Percentiles rank a stretch among this genome's conserved stretches.
These are phyloP conservation scores for Rhododendron vialii DNA, from an alignment of 148 eudicot genomes.

Conservation along the genomic window DNA sequence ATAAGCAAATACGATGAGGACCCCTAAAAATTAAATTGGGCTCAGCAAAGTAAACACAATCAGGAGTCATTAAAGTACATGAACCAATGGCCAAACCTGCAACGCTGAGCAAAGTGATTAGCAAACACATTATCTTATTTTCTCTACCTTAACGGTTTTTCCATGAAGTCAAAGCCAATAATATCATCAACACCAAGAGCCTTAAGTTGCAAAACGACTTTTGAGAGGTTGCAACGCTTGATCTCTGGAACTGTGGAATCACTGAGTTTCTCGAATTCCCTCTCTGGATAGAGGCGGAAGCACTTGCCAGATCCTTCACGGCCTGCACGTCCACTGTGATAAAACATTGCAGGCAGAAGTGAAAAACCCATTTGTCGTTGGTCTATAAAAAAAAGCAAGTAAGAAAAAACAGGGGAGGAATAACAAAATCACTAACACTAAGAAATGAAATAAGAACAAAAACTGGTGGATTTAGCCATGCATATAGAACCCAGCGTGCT, in stretches of 20 bases:
- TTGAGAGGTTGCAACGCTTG: constrained; percentile 71
- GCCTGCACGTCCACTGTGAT: constrained; percentile 93
- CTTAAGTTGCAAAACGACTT: constrained; percentile 87
- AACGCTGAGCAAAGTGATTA: background rate
- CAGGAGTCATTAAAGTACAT: background rate
- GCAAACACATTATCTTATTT: background rate
- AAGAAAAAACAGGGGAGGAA: background rate
- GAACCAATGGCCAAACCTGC: background rate
- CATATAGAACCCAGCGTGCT: constrained; percentile 1
- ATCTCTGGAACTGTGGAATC: constrained; percentile 94
- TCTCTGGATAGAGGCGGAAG: constrained; percentile 88
- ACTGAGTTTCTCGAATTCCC: constrained; percentile 62
- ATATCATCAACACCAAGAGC: constrained; percentile 92
- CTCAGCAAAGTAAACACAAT: background rate
- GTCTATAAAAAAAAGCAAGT: background rate
- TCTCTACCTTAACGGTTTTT: constrained; percentile 71
- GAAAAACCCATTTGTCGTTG: background rate
- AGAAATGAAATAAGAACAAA: background rate
- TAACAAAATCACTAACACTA: background rate
- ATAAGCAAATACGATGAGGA: background rate
- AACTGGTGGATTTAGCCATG: background rate
- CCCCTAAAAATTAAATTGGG: background rate
- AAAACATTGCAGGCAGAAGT: background rate
- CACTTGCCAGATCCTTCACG: constrained; percentile 98
- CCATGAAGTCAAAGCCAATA: constrained; percentile 88